Base-by-base conservation (phyloP, 73 alveolate species). In the Symbiodinium natans region DNA sequence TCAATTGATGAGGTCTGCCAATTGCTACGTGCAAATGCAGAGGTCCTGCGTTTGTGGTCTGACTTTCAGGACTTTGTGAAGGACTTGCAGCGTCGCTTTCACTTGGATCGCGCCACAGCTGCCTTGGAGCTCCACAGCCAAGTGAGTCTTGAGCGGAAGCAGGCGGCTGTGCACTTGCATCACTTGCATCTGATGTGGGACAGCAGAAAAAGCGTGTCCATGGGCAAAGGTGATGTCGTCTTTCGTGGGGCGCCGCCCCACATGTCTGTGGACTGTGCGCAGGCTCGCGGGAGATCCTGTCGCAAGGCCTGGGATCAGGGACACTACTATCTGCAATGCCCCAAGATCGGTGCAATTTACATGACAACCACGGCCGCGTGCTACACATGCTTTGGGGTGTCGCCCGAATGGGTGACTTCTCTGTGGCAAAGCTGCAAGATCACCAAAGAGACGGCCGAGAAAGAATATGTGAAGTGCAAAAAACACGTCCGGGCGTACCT, bases 301-400 rank as follows among this genome's bases (percentile, higher is more conserved):
- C 39, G 68, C 39, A 33, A 52, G 23, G 90, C 90, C 40, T 82
- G 1, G 36, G 90, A 82, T 38, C 90, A 82, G 23, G 90, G 90
- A 38, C 71, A 82, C 27, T 39, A 40, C 23, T 82, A 82, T 82
- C 11, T 82, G 68, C 90, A 82, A 15, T 59, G 33, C 25, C 71
- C 90, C 34, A 82, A 82, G 90, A 36, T 82, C 15, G 90, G 90
- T 4, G 68, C 40, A 31, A 41, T 82, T 38, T 27, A 23, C 23
- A 38, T 39, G 90, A 6, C 31, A 7, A 82, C 90, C 36, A 82
- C 59, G n/a, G 59, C 59, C 21, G 41, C 68, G n/a, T 33, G 68
- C 36, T 82, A 21, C 8, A 19, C 13, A 17, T n/a, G 39, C 36
- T 82, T 38, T 63, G 6, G 36, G 4, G 41, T 39, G 27, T 2